Base-by-base conservation (phyloP, 2,329 filamentous ascomycete species). In the Bimuria novae-zelandiae region DNA sequence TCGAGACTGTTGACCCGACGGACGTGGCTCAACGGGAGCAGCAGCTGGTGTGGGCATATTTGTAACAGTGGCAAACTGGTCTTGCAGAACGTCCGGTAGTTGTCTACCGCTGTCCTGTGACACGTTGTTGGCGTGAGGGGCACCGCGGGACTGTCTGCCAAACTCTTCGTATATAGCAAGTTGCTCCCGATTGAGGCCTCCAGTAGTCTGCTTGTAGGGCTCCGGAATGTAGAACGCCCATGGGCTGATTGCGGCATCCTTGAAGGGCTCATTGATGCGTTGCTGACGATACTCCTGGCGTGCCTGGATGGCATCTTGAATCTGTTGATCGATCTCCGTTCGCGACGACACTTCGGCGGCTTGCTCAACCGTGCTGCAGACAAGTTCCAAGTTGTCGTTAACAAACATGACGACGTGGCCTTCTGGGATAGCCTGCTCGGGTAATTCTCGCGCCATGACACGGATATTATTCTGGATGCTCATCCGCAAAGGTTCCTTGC, bases 391-490 rank as follows among this genome's bases (percentile, higher is more conserved):
- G 71, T 99, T 99, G 60, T 95, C 93, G 72, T 97, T 99, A 56
- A 99, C 93, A 74, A 95, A 97, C 90, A 99, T 97, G 51, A 97
- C 84, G 56, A 99, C 94, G 27, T 94, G 90, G 6, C 94, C 94
- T 76, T 99, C 94, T 0, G 94, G 91, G 56, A 99, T 82, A 14
- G 90, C 89, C 63, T 88, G 84, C 48, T 85, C 82, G 2, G 81
- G 82, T 35, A 84, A 77, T 45, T 84, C 82, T 52, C 82, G 79
- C 48, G 90, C 89, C 49, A 90, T 86, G 32, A 96, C 82, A n/a
- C 94, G 89, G 73, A 99, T 92, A 70, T 97, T 96, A 75, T 97
- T 99, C 49, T 89, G 95, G 75, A 99, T 96, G 76, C 95, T 97
- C 73, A 95, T 94, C 55, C 94, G 87, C 14, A 99, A 81, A 14